Conservation (phyloP, 495 filamentous ascomycete species). For the Penicillium dipodomyicola region DNA sequence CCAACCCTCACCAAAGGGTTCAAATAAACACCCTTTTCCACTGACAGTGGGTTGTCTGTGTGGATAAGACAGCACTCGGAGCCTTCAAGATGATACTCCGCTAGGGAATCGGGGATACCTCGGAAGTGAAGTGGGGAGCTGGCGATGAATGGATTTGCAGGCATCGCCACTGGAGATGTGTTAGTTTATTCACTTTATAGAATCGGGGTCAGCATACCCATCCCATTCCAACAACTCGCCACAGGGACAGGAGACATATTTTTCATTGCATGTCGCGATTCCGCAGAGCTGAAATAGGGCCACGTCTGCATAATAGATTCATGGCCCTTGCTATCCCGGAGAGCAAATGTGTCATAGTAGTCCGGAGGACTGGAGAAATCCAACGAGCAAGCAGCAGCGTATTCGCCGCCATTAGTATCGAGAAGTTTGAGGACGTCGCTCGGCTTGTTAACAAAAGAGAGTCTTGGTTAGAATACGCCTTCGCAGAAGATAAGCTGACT, state of each 20-base stretch:
- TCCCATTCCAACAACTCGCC: constrained; percentile 80
- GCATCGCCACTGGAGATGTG: constrained; percentile 48
- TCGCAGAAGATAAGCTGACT: background rate
- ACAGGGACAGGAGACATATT: constrained; percentile 62
- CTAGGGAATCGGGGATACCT: constrained; percentile 67
- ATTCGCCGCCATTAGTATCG: constrained; percentile 66
- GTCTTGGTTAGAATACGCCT: background rate
- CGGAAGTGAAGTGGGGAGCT: constrained; percentile 58
- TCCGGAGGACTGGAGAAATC: constrained; percentile 67
- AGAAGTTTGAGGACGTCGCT: constrained; percentile 70
- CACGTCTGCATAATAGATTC: constrained; percentile 63
- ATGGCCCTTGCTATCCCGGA: constrained; percentile 66
- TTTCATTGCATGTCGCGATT: constrained; percentile 58
- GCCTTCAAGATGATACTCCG: constrained; percentile 66
- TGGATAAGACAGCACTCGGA: constrained; percentile 85
- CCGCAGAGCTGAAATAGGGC: constrained; percentile 69
- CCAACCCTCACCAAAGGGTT: constrained; percentile 78
- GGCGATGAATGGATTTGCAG: constrained; percentile 56
- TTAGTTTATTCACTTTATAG: constrained; percentile 3
- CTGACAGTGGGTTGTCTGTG: constrained; percentile 61
- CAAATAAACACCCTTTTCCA: constrained; percentile 62
- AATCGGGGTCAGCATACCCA: constrained; percentile 41
- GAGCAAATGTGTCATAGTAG: constrained; percentile 84
- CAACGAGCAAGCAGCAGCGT: constrained; percentile 78
- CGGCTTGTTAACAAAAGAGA: constrained; percentile 26